Base-by-base conservation (phyloP, 805 yeast species). In the Helenozyma rhizophorensis region DNA sequence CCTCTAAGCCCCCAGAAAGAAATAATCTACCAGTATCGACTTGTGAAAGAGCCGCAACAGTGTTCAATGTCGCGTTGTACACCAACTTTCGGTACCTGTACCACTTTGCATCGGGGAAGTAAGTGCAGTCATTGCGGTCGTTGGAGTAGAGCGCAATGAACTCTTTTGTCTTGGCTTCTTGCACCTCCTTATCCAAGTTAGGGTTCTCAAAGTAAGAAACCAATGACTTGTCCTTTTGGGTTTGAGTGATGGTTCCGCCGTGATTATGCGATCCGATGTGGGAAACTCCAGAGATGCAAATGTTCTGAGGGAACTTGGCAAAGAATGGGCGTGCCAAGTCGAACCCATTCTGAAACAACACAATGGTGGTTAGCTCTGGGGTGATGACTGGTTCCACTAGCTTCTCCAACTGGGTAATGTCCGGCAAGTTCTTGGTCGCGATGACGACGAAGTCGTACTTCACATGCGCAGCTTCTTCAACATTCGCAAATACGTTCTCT, bases 61-160 rank as follows among this genome's bases (percentile, higher is more conserved):
- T 70, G 58, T 83, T 83, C 50, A 78, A 62, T 1, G 80, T 61
- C 13, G 84, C 79, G 53, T 83, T 83, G 60, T 82, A 83, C 10
- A 83, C 68, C 40, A 83, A 65, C 53, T 83, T 83, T 36, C 68
- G 60, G 76, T 83, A 80, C 43, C 93, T 65, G 25, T 72, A 62
- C 53, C 52, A 64, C 51, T 68, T 68, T 27, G 70, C 74, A 43
- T 74, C 65, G 7, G 63, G 62, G 33, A 60, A 68, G 35, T 65
- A 64, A 4, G 27, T 45, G 42, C 68, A 59, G 2, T 51, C 39
- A 42, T 76, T 76, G 28, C 58, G 49, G 5, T 61, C 69, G 32
- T 68, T 68, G 17, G 57, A 43, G 54, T 76, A 78, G 13, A 78
- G 34, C 4, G 53, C 51, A 12, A 72, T 65, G 45, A 76, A 73